Conservation (phyloP, 345 rosid species). For the Cardamine occulta region DNA sequence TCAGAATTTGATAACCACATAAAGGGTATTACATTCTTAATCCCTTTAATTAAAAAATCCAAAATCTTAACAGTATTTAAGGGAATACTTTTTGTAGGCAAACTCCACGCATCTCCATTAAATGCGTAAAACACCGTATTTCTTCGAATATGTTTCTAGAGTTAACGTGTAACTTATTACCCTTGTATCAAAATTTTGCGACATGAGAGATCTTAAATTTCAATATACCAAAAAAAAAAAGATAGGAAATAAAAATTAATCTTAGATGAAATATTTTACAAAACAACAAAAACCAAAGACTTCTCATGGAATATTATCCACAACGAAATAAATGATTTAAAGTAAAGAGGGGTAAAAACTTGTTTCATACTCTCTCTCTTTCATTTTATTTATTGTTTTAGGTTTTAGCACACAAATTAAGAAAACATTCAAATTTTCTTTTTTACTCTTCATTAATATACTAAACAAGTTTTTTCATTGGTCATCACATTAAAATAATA, state of each 20-base stretch:
- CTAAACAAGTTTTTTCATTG: no score
- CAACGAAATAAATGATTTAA: not conserved
- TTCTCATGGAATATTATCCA: not conserved
- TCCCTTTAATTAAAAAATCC: not conserved
- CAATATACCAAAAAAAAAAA: not conserved
- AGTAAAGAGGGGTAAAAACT: no score
- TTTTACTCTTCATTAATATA: no score
- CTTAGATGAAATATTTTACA: not conserved
- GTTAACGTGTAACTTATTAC: not conserved
- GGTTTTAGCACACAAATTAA: no score
- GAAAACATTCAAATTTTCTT: no score
- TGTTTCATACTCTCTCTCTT: no score
- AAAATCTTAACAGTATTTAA: conserved; percentile 4
- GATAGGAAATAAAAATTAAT: not conserved
- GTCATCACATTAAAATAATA: no score
- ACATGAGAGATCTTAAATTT: not conserved
- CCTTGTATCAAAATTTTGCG: not conserved
- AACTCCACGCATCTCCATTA: conserved; percentile 6
- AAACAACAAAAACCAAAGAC: not conserved
- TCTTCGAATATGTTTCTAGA: not conserved
- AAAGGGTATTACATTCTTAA: not conserved
- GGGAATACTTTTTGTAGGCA: conserved; percentile 4
- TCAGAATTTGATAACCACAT: not conserved
- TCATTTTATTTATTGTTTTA: no score
- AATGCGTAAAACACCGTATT: not conserved